These are phyloP conservation scores for Astraeus odoratus DNA, from an alignment of 768 basidiomycete species.

Conservation along the genomic window DNA sequence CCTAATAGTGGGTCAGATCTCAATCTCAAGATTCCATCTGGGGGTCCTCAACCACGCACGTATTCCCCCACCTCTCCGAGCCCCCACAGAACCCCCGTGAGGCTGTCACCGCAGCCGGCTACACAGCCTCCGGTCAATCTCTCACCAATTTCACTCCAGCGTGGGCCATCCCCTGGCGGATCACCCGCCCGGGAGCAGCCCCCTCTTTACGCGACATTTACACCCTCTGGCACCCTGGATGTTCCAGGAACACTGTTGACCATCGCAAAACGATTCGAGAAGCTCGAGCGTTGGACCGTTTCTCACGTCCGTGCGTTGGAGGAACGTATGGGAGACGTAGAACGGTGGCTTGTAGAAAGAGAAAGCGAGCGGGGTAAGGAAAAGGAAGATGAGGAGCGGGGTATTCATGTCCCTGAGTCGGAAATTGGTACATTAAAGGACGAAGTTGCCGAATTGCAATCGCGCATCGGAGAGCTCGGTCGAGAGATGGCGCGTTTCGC, in stretches of 20 bases:
- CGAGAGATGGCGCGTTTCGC: slow-evolving; percentile 74
- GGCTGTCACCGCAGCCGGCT: slow-evolving; percentile 32
- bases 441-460: slow-evolving; percentile 66
- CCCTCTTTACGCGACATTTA: slow-evolving; percentile 75
- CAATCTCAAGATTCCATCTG: slow-evolving; percentile 48
- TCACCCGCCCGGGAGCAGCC: slow-evolving; percentile 42
- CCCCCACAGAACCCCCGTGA: slow-evolving; percentile 31
- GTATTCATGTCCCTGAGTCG: slow-evolving; percentile 17
- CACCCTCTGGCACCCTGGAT: slow-evolving; percentile 62
- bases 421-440: slow-evolving; percentile 55
- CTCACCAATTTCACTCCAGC: slow-evolving; percentile 58
- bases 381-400: slow-evolving; percentile 32
- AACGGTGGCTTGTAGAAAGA: slow-evolving; percentile 81
- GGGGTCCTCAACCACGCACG: slow-evolving; percentile 40
- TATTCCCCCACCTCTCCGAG: slow-evolving; percentile 60
- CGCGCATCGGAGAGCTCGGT: slow-evolving; percentile 67
- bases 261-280: slow-evolving; percentile 75
- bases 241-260: slow-evolving; percentile 66
- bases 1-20: slow-evolving; percentile 44
- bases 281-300: slow-evolving; percentile 86
- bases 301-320: slow-evolving; percentile 85
- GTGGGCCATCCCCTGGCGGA: slow-evolving; percentile 32
- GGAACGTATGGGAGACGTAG: slow-evolving; percentile 88
- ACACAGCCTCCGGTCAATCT: slow-evolving; percentile 39
- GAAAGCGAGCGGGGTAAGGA: slow-evolving; percentile 49